Conservation (phyloP, 2,329 filamentous ascomycete genomes). For the Xylaria hypoxylon region DNA sequence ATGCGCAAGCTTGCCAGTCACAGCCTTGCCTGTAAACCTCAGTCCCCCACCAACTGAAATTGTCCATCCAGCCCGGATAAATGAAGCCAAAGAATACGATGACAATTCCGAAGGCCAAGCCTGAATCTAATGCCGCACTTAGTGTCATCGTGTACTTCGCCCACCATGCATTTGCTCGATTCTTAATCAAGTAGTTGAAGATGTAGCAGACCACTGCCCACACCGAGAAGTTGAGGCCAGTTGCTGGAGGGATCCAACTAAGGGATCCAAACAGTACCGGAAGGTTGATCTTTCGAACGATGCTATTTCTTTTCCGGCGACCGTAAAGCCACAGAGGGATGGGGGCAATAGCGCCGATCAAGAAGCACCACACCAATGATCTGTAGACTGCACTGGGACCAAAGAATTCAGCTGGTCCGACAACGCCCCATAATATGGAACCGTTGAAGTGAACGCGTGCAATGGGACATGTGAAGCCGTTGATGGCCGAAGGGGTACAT, state of each 20-base stretch:
- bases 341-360: constrained; percentile 79
- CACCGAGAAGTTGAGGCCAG: constrained; percentile 87
- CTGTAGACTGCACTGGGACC: constrained; percentile 80
- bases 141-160: constrained; percentile 92
- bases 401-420: constrained; percentile 86
- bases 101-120: constrained; percentile 83
- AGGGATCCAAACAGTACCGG: constrained; percentile 86
- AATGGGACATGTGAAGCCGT: constrained; percentile 88
- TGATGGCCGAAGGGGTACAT: constrained; percentile 83
- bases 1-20: constrained; percentile 85
- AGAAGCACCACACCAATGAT: constrained; percentile 83
- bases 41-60: constrained; percentile 89
- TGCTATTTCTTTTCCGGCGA: constrained; percentile 67
- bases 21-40: constrained; percentile 86
- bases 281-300: constrained; percentile 81
- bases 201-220: constrained; percentile 88
- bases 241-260: constrained; percentile 87
- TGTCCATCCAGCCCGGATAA: constrained; percentile 79
- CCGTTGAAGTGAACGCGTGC: constrained; percentile 92
- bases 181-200: constrained; percentile 82
- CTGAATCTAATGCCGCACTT: constrained; percentile 84
- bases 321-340: constrained; percentile 79
- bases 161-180: constrained; percentile 81
- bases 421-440: constrained; percentile 89
- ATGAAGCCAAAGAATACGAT: constrained; percentile 88